phyloP scores from a whole-genome alignment of 345 rosid species.

The Eutrema japonicum region DNA sequence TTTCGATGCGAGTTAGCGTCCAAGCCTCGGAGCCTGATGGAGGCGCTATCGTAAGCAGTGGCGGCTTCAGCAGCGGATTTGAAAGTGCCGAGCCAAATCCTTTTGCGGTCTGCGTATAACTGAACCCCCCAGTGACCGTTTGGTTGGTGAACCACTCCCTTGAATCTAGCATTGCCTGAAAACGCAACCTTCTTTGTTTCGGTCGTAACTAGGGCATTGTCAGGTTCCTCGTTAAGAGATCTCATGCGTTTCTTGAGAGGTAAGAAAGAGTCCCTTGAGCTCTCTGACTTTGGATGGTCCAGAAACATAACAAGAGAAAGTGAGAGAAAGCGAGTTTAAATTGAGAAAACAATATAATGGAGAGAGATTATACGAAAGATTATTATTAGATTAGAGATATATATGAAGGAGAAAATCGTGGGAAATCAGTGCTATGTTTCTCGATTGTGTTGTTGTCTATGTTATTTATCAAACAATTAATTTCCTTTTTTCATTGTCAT shows the following conservation, averaged over 20 bases:
- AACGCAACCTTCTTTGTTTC: neutral
- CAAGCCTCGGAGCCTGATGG: constrained; percentile 48
- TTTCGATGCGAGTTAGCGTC: constrained; percentile 57
- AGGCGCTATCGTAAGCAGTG: constrained; percentile 61
- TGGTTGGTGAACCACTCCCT: constrained; percentile 59
- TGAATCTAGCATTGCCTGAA: constrained; percentile 2
- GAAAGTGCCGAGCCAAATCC: constrained; percentile 66
- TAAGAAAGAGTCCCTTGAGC: constrained; percentile 5
- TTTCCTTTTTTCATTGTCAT: too few relatives aligned
- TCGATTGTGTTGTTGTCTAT: too few relatives aligned
- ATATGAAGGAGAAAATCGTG: neutral
- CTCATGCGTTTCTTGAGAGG: constrained; percentile 35
- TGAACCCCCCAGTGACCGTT: constrained; percentile 70
- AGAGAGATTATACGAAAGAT: neutral
- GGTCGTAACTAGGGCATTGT: neutral
- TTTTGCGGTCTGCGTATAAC: constrained; percentile 46
- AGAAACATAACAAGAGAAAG: too few relatives aligned
- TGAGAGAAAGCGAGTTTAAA: neutral
- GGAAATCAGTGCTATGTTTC: neutral
- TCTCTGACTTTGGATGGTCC: neutral
- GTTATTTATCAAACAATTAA: too few relatives aligned
- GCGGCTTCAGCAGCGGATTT: constrained; percentile 60
- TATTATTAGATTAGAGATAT: neutral
- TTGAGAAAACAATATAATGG: neutral
- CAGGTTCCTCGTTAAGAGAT: neutral